A percentile compares a stretch with the other conserved stretches of the same genome.
Conservation (phyloP, 208 protist species). For the Herpetomonas tarakana region DNA sequence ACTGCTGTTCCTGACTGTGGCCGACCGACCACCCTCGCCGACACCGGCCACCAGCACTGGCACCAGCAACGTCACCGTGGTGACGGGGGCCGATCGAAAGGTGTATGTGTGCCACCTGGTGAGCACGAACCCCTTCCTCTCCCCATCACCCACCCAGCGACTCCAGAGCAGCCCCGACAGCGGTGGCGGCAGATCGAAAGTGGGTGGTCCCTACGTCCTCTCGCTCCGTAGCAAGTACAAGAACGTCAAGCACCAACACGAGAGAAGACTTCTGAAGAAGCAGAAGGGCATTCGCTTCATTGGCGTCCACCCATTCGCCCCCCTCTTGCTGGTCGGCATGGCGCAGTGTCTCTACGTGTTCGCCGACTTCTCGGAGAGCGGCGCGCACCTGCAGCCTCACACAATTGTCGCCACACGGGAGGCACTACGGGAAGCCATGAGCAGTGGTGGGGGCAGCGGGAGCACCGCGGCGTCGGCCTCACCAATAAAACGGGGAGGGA, state of each 20-base stretch:
- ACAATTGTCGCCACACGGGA: neutral
- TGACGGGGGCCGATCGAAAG: slow-evolving; percentile 4
- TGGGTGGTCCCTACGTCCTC: slow-evolving; percentile 26
- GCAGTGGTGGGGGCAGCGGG: neutral
- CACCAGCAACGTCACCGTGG: neutral
- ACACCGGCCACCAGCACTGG: neutral
- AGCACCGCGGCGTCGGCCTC: neutral
- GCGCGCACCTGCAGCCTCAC: neutral
- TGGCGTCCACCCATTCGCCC: slow-evolving; percentile 33
- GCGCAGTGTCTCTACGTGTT: slow-evolving; percentile 25
- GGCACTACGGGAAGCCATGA: neutral
- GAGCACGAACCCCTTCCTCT: slow-evolving; percentile 19
- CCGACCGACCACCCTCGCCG: slow-evolving; percentile 11
- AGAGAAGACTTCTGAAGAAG: neutral
- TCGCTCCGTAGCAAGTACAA: slow-evolving; percentile 5
- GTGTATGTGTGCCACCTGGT: slow-evolving; percentile 30
- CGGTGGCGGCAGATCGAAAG: neutral
- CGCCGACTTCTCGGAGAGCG: slow-evolving; percentile 11
- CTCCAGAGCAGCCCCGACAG: slow-evolving; percentile 12
- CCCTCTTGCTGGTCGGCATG: slow-evolving; percentile 21
- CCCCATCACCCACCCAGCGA: neutral
- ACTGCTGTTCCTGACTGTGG: slow-evolving; percentile 26
- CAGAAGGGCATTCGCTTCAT: slow-evolving; percentile 15
- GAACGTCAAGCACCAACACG: neutral
- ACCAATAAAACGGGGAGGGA: no score